These are phyloP conservation scores for Lentithecium fluviatile DNA, from an alignment of 495 filamentous ascomycete species.

Conservation along the genomic window DNA sequence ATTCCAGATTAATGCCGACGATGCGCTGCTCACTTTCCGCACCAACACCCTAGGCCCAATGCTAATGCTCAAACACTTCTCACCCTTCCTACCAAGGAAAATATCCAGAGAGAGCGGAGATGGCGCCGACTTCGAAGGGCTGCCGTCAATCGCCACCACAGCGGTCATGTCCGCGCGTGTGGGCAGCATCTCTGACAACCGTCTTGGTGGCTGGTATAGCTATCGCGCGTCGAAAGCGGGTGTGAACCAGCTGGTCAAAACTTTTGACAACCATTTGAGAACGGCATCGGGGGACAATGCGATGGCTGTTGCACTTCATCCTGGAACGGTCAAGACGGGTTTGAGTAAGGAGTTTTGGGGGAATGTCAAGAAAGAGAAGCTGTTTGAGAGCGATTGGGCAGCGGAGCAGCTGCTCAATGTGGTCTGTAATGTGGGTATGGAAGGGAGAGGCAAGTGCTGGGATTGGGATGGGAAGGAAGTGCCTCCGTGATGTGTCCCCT, in stretches of 20 bases:
- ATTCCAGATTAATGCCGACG: constrained; percentile 55
- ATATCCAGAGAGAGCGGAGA: not conserved
- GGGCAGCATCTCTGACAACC: constrained; percentile 63
- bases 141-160: constrained; percentile 51
- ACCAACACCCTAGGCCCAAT: constrained; percentile 73
- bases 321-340: constrained; percentile 76
- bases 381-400: constrained; percentile 63
- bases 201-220: constrained; percentile 46
- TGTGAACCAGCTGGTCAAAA: constrained; percentile 67
- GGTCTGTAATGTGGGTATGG: constrained; percentile 37
- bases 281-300: constrained; percentile 56
- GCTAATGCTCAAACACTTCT: constrained; percentile 73
- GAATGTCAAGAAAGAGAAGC: constrained; percentile 53
- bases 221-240: constrained; percentile 49
- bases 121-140: not conserved
- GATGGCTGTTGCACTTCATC: constrained; percentile 71
- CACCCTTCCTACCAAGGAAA: constrained; percentile 60
- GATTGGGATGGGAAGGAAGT: constrained; percentile 55
- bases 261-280: constrained; percentile 67
- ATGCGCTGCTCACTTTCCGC: constrained; percentile 60
- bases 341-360: constrained; percentile 72
- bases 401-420: constrained; percentile 61
- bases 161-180: constrained; percentile 74
- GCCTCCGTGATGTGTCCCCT: constrained; percentile 49
- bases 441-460: constrained; percentile 35